Base-by-base conservation (phyloP, 495 filamentous ascomycete species). In the Tuber aestivum region DNA sequence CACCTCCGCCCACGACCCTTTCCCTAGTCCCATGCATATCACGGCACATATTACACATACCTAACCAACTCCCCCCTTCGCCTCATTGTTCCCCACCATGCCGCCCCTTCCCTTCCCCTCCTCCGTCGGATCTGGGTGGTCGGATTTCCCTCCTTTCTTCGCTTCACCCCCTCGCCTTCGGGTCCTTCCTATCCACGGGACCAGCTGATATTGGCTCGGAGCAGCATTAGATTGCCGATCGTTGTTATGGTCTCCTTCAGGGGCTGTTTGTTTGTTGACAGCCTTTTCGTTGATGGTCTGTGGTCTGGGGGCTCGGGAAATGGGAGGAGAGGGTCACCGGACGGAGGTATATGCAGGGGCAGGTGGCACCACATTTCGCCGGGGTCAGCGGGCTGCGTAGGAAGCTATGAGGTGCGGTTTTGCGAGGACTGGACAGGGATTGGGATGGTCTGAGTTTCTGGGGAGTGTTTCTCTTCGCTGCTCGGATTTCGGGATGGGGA, bases 61-160 rank as follows among this genome's bases (percentile, higher is more conserved):
- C 44, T 14, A 21, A 18, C 41, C 20, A 23, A 20, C 20, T 32
- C 68, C 48, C 38, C 68, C 48, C 21, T 75, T 50, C 32, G 77
- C 76, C 35, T 72, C 21, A 23, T 74, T 79, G 42, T 77, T 74
- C 69, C 68, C 69, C 68, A 74, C 44, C 41, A 79, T 79, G 10
- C 75, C 75, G 41, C 74, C 75, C 48, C 77, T 56, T 50, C 77
- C 56, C 69, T 61, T 78, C 12, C 61, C 72, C 1, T 69, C 35
- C 20, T 44, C 50, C 20, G 32, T 42, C 7, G 56, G 38, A 2
- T 61, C 42, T 45, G 78, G 75, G 72, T 79, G 70, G 56, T 75
- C 70, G 12, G 70, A 75, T 20, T 32, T 32, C 50, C 50, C 48
- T 56, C 48, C 50, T n/a, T 40, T 40, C 38, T 40, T 48, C 42